Percentiles rank a stretch among this genome's conserved stretches.
Conservation (phyloP, 2,329 filamentous ascomycete species). For the Ophiostoma fasciatum region DNA sequence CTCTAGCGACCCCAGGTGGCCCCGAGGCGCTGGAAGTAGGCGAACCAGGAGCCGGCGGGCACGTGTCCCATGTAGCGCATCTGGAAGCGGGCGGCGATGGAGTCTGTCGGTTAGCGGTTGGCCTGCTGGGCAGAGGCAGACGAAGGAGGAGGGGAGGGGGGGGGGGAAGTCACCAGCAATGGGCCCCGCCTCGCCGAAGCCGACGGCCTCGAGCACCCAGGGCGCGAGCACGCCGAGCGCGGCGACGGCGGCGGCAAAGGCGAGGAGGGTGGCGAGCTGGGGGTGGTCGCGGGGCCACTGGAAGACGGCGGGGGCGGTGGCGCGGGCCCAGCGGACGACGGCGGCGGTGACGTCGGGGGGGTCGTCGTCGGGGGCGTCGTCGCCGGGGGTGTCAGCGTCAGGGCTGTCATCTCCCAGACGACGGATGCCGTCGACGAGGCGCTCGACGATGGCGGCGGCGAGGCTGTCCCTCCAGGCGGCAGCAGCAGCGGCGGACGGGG, state of each 20-base stretch:
- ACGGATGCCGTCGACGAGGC: background rate
- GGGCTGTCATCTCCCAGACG: background rate
- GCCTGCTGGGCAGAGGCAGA: background rate
- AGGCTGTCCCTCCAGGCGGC: background rate
- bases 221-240: background rate
- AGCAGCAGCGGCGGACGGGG: no score
- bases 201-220: background rate
- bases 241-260: background rate
- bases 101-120: background rate
- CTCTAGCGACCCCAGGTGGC: no score
- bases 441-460: background rate
- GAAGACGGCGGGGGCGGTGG: background rate
- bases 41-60: background rate
- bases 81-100: background rate
- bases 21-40: constrained; percentile 1
- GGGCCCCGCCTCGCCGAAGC: background rate
- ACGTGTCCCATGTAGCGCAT: background rate
- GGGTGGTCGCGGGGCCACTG: background rate
- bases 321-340: background rate
- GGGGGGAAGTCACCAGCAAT: background rate
- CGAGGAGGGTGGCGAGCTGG: background rate
- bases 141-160: no score
- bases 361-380: background rate
- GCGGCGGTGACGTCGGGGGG: background rate
- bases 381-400: background rate